Evolutionary conservation across 345 rosid genomes (phyloP).

Genomic region (Syzygium jambos): DNA sequence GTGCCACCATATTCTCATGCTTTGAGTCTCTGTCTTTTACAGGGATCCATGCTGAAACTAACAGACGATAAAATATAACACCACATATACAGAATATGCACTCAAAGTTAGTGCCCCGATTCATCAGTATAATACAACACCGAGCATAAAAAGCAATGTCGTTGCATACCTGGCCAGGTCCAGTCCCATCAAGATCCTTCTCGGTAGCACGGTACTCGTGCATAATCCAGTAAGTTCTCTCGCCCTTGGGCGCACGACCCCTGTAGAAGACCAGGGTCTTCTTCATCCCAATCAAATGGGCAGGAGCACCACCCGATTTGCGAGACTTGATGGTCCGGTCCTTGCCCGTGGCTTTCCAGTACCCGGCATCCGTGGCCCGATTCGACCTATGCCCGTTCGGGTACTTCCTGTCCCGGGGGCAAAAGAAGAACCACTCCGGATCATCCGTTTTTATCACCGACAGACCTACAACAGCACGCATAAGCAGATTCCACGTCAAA

Average conservation of each 20-base stretch:
- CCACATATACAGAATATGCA: background rate
- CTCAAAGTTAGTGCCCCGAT: background rate
- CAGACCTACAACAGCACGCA: slow-evolving; percentile 25
- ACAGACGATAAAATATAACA: background rate
- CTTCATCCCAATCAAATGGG: slow-evolving; percentile 70
- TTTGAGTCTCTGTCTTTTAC: background rate
- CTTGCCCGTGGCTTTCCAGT: slow-evolving; percentile 97
- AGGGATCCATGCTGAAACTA: background rate
- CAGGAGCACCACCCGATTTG: slow-evolving; percentile 17
- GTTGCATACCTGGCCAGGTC: slow-evolving; percentile 60
- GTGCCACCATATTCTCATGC: background rate
- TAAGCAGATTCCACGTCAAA: background rate
- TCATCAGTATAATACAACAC: background rate
- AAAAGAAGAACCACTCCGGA: slow-evolving; percentile 96
- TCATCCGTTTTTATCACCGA: slow-evolving; percentile 84
- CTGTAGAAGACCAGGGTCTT: slow-evolving; percentile 82
- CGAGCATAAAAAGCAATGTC: background rate
- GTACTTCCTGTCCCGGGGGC: slow-evolving; percentile 84
- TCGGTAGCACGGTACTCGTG: slow-evolving; percentile 83
- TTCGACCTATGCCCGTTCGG: slow-evolving; percentile 93
- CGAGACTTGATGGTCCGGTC: slow-evolving; percentile 73
- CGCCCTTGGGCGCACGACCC: slow-evolving; percentile 94
- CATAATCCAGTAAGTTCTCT: slow-evolving; percentile 87
- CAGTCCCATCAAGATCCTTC: slow-evolving; percentile 69
- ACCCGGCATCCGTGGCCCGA: slow-evolving; percentile 91